These are phyloP conservation scores for Hanseniaspora jakobsenii DNA, from an alignment of 805 yeast genomes.

Conservation along the genomic window DNA sequence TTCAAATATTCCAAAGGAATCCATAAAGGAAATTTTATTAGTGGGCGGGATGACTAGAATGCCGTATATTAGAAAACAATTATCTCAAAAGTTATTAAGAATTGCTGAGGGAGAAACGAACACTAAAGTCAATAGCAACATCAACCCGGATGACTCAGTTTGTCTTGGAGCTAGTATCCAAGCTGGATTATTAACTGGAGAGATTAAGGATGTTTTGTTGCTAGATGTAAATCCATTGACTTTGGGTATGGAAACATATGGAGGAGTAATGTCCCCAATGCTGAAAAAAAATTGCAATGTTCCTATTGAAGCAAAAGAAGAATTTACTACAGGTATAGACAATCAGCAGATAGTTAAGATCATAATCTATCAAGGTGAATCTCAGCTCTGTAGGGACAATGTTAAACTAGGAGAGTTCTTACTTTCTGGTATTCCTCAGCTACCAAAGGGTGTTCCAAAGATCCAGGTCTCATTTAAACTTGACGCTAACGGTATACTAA, in stretches of 20 bases:
- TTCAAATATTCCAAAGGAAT: conserved; percentile 53
- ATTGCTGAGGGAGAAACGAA: neutral
- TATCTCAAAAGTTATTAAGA: conserved; percentile 41
- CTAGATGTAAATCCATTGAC: conserved; percentile 77
- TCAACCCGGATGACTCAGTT: conserved; percentile 89
- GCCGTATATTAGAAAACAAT: conserved; percentile 64
- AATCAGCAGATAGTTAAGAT: conserved; percentile 76
- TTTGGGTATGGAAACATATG: conserved; percentile 72
- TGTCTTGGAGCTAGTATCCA: conserved; percentile 85
- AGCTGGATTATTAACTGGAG: conserved; percentile 77
- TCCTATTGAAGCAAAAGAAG: conserved; percentile 62
- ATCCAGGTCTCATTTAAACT: conserved; percentile 65
- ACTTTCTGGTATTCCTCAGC: conserved; percentile 58
- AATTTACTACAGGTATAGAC: conserved; percentile 72
- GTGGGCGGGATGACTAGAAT: conserved; percentile 89
- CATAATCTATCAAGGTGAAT: conserved; percentile 70
- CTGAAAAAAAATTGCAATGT: conserved; percentile 68
- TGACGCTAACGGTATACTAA: conserved; percentile 73
- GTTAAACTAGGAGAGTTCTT: conserved; percentile 65
- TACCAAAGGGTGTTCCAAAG: conserved; percentile 72
- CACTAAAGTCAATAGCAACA: conserved; percentile 46
- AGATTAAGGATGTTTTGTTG: conserved; percentile 62
- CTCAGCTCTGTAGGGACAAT: conserved; percentile 66
- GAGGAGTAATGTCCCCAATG: conserved; percentile 70
- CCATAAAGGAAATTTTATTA: conserved; percentile 56